Evolutionary conservation across 371 early-diverging fungal species (phyloP), one percentile per base, ranked within the genome.

Genomic region (Entomophthora muscae): DNA sequence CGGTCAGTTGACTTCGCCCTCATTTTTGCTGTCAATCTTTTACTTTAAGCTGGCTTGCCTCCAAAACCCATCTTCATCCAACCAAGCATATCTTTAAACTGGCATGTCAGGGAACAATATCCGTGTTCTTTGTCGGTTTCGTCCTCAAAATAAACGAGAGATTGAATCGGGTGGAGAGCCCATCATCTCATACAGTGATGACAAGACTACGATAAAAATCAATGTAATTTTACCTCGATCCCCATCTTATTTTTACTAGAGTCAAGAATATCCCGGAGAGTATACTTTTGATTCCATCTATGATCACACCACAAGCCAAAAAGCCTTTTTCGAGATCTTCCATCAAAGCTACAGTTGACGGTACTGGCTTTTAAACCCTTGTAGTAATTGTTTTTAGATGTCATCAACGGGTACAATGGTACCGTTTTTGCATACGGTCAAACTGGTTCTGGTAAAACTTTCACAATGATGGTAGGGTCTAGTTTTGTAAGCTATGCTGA

Each of bases 401-500:
- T 87, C 63, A 82, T 85, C 69, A 82, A 83, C 60, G 88, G 88
- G 70, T 89, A 89, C 73, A 96, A 97, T 77, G 97, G 97, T 54
- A 98, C 99, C 1, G 90, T 98, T n/a, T 98, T 99, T 72, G 98
- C 96, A 42, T 99, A 95, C 73, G 97, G 97, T 67, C 96, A 95
- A 72, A 95, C 95, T 1, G 98, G 98, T 65, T 86, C 89, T 58
- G 99, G 99, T 74, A 99, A 99, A 81, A 99, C 99, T 2, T 91
- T 91, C 75, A 98, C 99, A 10, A 98, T 99, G 98, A 93, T 95
- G 94, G 89, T 86, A 76, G 65, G 71, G n/a, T 55, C 5, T 26
- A 42, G 2, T 56, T 32, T 53, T n/a, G 30, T 30, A 24, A 52
- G 7, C 5, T 2, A 12, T 13, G 32, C n/a, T n/a, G n/a, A n/a